These are phyloP conservation scores for Rhododendron vialii DNA, from an alignment of 148 eudicot species.

Conservation along the genomic window DNA sequence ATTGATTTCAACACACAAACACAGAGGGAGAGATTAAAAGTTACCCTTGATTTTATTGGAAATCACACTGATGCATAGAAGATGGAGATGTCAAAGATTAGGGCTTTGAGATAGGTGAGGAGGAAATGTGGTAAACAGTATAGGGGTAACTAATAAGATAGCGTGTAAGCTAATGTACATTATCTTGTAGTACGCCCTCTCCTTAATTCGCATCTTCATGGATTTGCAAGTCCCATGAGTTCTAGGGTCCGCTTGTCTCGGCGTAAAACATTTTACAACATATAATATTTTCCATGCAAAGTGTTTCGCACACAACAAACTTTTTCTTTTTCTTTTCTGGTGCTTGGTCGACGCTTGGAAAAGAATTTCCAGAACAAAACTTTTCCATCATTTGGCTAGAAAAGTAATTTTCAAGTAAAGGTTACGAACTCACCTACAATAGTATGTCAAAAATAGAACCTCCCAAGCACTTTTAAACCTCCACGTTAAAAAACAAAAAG, in stretches of 20 bases:
- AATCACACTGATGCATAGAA: neutral
- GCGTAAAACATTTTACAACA: neutral
- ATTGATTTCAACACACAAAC: neutral
- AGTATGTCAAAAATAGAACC: no score
- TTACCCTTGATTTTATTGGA: neutral
- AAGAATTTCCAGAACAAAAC: neutral
- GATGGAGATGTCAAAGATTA: neutral
- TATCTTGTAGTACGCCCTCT: neutral
- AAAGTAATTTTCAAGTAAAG: no score
- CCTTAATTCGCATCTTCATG: neutral
- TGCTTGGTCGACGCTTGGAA: neutral
- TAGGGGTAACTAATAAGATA: neutral
- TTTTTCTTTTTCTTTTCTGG: no score
- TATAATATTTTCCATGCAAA: neutral
- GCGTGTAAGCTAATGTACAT: neutral
- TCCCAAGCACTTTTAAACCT: no score
- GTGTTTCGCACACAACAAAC: neutral
- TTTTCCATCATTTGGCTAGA: neutral
- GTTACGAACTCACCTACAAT: no score
- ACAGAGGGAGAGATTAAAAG: neutral
- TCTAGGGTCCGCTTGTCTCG: neutral
- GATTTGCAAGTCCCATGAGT: neutral
- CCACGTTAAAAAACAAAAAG: no score
- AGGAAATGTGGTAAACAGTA: neutral
- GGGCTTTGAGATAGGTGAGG: neutral